Base-by-base conservation (phyloP, 208 protist genomes). In the Acanthamoeba culbertsoni region DNA sequence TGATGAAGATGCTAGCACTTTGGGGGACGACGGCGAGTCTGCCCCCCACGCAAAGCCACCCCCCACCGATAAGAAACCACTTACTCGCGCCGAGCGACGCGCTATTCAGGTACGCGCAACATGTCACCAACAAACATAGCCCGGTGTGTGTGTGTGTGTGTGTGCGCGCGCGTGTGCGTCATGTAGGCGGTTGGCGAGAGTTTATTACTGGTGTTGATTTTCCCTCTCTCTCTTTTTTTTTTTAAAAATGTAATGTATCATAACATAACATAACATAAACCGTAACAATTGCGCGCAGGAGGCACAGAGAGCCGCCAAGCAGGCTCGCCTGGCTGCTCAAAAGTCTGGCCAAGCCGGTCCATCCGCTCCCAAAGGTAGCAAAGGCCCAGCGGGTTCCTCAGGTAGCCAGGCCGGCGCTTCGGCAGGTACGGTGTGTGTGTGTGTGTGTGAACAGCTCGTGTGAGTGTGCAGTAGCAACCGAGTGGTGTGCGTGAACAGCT, bases 81-180 rank as follows among this genome's bases (percentile, higher is more conserved):
- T 88, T 16, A 88, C 77, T 20, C 43, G 77, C 28, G 77, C 77
- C 2, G 77, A 88, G 43, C 5, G 77, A 14, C 43, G 77, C 31
- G 77, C 77, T 28, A 62, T 88, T 45, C 77, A 88, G 37, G 77
- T 43, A 26, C 75, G n/a, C n/a, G n/a, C n/a, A n/a, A n/a, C n/a
- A n/a, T n/a, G n/a, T n/a, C n/a, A n/a, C n/a, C n/a, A n/a, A n/a
- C n/a, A n/a, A n/a, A n/a, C n/a, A n/a, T n/a, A n/a, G n/a, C n/a
- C n/a, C n/a, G n/a, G n/a, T n/a, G n/a, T n/a, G n/a, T n/a, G n/a
- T n/a, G n/a, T n/a, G n/a, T n/a, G n/a, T n/a, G n/a, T n/a, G n/a
- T n/a, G n/a, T n/a, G n/a, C n/a, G n/a, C n/a, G n/a, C n/a, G n/a
- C n/a, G n/a, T n/a, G n/a, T n/a, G n/a, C n/a, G n/a, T n/a, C n/a